Evolutionary conservation across 1,139 yeast genomes (phyloP).

Genomic region (Nakaseomyces glabratus): DNA sequence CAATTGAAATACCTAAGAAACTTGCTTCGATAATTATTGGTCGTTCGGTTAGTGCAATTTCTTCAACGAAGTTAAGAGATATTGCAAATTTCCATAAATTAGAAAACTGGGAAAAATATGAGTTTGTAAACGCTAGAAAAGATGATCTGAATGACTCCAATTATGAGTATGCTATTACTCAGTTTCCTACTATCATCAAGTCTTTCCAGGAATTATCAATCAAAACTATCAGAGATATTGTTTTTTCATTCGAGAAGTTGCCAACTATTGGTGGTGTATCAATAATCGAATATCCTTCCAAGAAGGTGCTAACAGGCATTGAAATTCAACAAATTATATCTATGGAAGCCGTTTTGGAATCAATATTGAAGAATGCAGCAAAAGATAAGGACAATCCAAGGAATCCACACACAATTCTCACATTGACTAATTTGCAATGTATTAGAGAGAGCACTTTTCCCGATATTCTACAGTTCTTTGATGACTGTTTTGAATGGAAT

Average conservation of each 20-base stretch:
- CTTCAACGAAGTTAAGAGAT: constrained; percentile 44
- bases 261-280: constrained; percentile 34
- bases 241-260: constrained; percentile 30
- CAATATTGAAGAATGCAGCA: constrained; percentile 39
- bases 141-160: constrained; percentile 13
- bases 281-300: constrained; percentile 37
- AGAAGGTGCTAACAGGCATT: constrained; percentile 36
- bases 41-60: constrained; percentile 39
- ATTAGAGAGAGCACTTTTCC: constrained; percentile 41
- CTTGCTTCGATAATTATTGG: constrained; percentile 35
- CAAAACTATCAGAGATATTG: constrained; percentile 31
- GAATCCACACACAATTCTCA: constrained; percentile 34
- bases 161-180: constrained; percentile 38
- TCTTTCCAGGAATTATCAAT: constrained; percentile 36
- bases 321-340: constrained; percentile 45
- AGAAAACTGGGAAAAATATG: constrained; percentile 37
- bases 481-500: constrained; percentile 39
- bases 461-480: constrained; percentile 39
- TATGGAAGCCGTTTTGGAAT: constrained; percentile 42
- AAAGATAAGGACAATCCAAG: constrained; percentile 33
- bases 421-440: constrained; percentile 45
- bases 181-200: constrained; percentile 38
- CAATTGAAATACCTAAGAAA: constrained; percentile 33
- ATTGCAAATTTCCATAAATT: constrained; percentile 36
- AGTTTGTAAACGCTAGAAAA: constrained; percentile 13